Evolutionary conservation across 805 yeast species (phyloP).

Genomic region (Saturnispora sekii): DNA sequence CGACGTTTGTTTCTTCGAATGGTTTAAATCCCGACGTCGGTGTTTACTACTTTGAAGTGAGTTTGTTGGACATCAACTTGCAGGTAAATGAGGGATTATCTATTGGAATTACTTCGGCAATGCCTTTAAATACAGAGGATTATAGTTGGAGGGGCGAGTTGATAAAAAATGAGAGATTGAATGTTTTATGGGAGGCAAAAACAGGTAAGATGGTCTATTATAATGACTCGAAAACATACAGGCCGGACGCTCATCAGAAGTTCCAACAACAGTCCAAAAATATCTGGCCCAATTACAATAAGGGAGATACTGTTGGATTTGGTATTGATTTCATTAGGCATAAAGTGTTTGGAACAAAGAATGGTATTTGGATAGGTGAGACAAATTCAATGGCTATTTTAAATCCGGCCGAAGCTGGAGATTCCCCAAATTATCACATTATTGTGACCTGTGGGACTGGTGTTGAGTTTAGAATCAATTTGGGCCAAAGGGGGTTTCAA

Average conservation of each 20-base stretch:
- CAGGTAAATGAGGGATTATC: conserved; percentile 5
- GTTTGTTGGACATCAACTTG: not conserved
- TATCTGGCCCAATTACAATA: conserved; percentile 35
- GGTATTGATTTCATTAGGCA: conserved; percentile 64
- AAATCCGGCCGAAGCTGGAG: not conserved
- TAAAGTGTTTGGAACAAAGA: conserved; percentile 67
- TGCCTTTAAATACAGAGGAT: not conserved
- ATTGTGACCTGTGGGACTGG: conserved; percentile 21
- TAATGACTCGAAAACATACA: conserved; percentile 24
- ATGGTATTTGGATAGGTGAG: conserved; percentile 56
- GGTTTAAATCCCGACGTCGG: not conserved
- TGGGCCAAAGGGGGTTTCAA: conserved; percentile 37
- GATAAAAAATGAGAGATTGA: conserved; percentile 2
- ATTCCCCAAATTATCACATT: not conserved
- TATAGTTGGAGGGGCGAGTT: conserved; percentile 5
- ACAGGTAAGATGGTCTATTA: conserved; percentile 37
- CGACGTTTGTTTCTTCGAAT: conserved; percentile 2
- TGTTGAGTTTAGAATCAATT: conserved; percentile 39
- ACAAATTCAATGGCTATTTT: conserved; percentile 24
- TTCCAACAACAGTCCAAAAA: conserved; percentile 1
- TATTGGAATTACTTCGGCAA: not conserved
- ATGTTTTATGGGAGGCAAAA: conserved; percentile 43
- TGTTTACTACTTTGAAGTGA: conserved; percentile 5
- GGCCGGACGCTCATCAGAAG: not conserved
- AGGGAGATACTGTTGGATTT: conserved; percentile 67